A percentile compares a stretch with the other conserved stretches of the same genome.
Evolutionary conservation across 2,329 filamentous ascomycete genomes (phyloP).

Genomic region (Ambrosiella xylebori): DNA sequence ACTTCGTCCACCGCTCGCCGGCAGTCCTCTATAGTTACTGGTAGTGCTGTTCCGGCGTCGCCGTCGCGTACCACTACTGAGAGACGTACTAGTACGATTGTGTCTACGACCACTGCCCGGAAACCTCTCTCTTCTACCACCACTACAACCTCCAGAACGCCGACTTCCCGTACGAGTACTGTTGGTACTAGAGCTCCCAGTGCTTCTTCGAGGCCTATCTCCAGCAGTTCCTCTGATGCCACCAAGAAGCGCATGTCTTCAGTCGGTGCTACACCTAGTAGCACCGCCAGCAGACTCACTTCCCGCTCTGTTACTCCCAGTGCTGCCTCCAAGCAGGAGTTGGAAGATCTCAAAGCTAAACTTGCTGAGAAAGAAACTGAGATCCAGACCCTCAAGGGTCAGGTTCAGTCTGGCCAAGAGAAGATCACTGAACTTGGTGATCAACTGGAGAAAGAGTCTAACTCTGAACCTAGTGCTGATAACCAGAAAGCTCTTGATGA

Average conservation of each 20-base stretch:
- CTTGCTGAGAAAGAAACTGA: slow-evolving; percentile 40
- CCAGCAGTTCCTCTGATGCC: slow-evolving; percentile 23
- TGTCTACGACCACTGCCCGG: slow-evolving; percentile 20
- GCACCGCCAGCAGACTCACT: slow-evolving; percentile 24
- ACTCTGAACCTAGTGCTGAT: slow-evolving; percentile 26
- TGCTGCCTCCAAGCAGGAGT: slow-evolving; percentile 32
- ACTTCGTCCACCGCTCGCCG: slow-evolving; percentile 20
- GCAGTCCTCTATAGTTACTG: slow-evolving; percentile 18
- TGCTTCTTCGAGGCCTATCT: slow-evolving; percentile 21
- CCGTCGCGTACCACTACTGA: slow-evolving; percentile 20
- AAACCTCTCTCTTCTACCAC: slow-evolving; percentile 10
- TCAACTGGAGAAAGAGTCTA: slow-evolving; percentile 28
- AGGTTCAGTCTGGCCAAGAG: slow-evolving; percentile 37
- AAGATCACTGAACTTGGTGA: slow-evolving; percentile 38
- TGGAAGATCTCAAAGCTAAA: slow-evolving; percentile 43
- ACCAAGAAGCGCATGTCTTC: slow-evolving; percentile 42
- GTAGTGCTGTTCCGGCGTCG: slow-evolving; percentile 17
- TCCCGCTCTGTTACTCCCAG: slow-evolving; percentile 17
- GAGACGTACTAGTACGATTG: slow-evolving; percentile 20
- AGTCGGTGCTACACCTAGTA: slow-evolving; percentile 23
- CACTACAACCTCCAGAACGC: slow-evolving; percentile 1
- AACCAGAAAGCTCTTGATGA: slow-evolving; percentile 28
- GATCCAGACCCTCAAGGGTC: slow-evolving; percentile 37
- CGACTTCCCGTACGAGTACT: slow-evolving; percentile 13
- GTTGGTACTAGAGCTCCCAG: slow-evolving; percentile 19